phyloP scores from a whole-genome alignment of 768 basidiomycete genomes.

The Boletus insuetus region DNA sequence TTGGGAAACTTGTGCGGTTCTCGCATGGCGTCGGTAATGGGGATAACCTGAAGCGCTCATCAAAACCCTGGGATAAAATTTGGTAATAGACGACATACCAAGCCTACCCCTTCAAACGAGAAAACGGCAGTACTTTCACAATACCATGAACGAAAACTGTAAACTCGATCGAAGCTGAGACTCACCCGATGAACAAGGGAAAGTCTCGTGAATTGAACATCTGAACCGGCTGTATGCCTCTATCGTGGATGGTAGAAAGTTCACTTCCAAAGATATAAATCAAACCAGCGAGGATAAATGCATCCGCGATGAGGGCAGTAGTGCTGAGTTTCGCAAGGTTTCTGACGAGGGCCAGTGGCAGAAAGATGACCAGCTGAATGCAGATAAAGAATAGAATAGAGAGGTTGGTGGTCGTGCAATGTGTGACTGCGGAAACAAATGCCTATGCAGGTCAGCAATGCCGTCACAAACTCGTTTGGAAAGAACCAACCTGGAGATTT shows the following conservation, averaged over 20 bases:
- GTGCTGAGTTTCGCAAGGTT: constrained; percentile 94
- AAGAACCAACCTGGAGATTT: constrained; percentile 58
- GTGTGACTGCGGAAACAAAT: constrained; percentile 76
- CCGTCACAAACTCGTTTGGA: neutral
- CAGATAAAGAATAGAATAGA: constrained; percentile 80
- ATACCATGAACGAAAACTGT: constrained; percentile 1
- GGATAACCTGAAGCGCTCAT: constrained; percentile 62
- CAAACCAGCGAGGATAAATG: constrained; percentile 86
- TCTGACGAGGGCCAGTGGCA: constrained; percentile 86
- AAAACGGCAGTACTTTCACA: constrained; percentile 86
- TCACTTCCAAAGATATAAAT: constrained; percentile 90
- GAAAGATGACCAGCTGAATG: constrained; percentile 79
- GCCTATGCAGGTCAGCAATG: constrained; percentile 45
- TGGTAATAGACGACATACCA: constrained; percentile 51
- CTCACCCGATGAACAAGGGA: constrained; percentile 88
- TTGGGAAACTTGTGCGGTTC: constrained; percentile 92
- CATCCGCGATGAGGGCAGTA: constrained; percentile 91
- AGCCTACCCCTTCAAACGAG: constrained; percentile 95
- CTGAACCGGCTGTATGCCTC: constrained; percentile 76
- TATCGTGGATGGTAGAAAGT: constrained; percentile 56
- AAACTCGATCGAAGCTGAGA: constrained; percentile 1
- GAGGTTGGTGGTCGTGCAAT: constrained; percentile 59
- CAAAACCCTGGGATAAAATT: neutral
- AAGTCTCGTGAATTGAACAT: constrained; percentile 90
- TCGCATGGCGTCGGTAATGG: constrained; percentile 95